Base-by-base conservation (phyloP, 257 asterid species). In the Fraxinus excelsior region DNA sequence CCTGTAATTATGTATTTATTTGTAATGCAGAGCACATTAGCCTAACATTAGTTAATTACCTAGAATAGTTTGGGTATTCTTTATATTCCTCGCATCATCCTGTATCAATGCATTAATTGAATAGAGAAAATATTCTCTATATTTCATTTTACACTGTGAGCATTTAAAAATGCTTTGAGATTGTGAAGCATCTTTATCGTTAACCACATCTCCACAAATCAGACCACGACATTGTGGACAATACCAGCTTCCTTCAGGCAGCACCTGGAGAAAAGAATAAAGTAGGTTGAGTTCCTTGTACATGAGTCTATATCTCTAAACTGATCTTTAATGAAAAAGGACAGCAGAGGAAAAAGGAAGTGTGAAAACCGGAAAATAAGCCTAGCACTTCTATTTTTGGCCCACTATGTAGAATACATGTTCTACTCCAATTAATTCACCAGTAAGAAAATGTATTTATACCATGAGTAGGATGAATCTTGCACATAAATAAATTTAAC, bases 191-290 rank as follows among this genome's bases (percentile, higher is more conserved):
- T 87, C 97, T 72, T 81, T 85, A 72, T 83, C 86, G 75, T 75
- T 81, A 72, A 86, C 98, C 51, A 86, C 90, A 81, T 87, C 88
- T 79, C 86, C 91, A 84, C 99, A 96, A 85, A 87, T 85, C 86
- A 73, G 91, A 86, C 99, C 93, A 67, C 97, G 87, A 85, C 99
- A 96, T 74, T 91, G 96, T 18, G 94, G 89, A 78, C 99, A 96
- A 75, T 91, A 96, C 99, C 98, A 96, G 77, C 88, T 89, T 86
- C 99, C 99, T 86, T 93, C 98, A 64, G 98, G 98, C 74, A 96
- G 86, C 74, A 93, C 97, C 99, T 96, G 91, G 70, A 73, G 64
- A 80, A 73, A 73, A 77, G 77, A 64, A 70, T 25, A 79, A 32
- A 74, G 58, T 35, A 62, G 76, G 18, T 23, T 74, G 71, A 79